Base-by-base conservation (phyloP, 1,284 basidiomycete species). In the Cryptococcus wingfieldii region DNA sequence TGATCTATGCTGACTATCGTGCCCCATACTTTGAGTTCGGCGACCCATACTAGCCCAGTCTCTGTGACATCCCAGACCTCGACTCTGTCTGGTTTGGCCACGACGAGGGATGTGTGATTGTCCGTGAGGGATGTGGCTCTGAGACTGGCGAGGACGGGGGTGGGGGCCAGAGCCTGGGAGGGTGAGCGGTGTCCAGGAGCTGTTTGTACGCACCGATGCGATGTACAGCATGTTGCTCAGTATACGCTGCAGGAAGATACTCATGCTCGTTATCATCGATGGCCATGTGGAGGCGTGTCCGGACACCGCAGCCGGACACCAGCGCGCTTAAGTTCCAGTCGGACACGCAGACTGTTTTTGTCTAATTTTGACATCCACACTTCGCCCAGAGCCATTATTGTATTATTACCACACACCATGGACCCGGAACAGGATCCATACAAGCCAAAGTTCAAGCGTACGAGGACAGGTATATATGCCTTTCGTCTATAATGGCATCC, bases 91-190 rank as follows among this genome's bases (percentile, higher is more conserved):
- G 72, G 69, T 34, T 73, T 74, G 28, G 74, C 73, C 4, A 77
- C 53, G 6, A 75, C 58, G 10, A 78, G 64, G 0, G 75, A 71
- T 10, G 55, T 52, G 16, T 5, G 61, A 50, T 1, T 54, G 59
- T 3, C 53, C 1, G 68, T 70, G 52, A 78, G 62, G n/a, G 55
- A 54, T 8, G 58, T 27, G 25, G 72, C 55, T 13, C 58, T 59
- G 37, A 73, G 50, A 2, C 69, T 67, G 46, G 71, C 67, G 10
- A 75, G 61, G 57, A 77, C 64, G 12, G 75, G 68, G 3, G 76
- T 75, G 31, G 77, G 76, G 46, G 69, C 67, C 39, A 77, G 69
- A 31, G 77, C 75, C 77, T 78, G 44, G 1, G 25, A 43, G 23
- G 28, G 37, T 50, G 27, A 28, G 19, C 14, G 8, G 18, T 44